Evolutionary conservation across 495 filamentous ascomycete genomes (phyloP).

Genomic region (Parmelia sp.): DNA sequence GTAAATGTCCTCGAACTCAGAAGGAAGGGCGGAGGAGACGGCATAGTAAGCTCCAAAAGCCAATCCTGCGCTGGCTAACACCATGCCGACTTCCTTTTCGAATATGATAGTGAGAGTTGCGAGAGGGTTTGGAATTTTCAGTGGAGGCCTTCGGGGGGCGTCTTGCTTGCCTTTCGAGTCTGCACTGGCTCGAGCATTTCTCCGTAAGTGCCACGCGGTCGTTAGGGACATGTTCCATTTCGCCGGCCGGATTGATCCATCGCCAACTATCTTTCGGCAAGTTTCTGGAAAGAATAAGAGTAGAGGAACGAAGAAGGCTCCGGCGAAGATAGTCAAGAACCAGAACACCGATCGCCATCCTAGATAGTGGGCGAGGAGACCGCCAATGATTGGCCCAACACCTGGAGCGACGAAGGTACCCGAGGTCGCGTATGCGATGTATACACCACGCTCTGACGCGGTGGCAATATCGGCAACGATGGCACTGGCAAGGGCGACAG

Average conservation of each 20-base stretch:
- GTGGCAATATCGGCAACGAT: conserved; percentile 41
- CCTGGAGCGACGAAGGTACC: conserved; percentile 39
- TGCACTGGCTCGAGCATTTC: conserved; percentile 29
- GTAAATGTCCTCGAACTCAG: conserved; percentile 51
- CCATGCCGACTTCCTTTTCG: conserved; percentile 40
- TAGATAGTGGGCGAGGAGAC: conserved; percentile 55
- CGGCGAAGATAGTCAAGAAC: conserved; percentile 59
- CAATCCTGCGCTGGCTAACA: conserved; percentile 39
- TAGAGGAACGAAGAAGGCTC: conserved; percentile 30
- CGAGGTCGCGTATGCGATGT: conserved; percentile 36
- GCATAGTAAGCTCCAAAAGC: conserved; percentile 40
- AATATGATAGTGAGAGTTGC: conserved; percentile 33
- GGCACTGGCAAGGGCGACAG: conserved; percentile 38
- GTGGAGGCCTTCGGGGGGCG: background rate
- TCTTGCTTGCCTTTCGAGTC: background rate
- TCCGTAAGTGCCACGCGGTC: conserved; percentile 27
- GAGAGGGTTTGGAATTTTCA: conserved; percentile 18
- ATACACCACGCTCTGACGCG: conserved; percentile 41
- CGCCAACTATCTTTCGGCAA: conserved; percentile 42
- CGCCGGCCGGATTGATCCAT: conserved; percentile 39
- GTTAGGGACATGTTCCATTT: conserved; percentile 35
- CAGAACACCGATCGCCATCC: conserved; percentile 71
- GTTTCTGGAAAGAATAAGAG: conserved; percentile 40
- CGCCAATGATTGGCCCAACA: conserved; percentile 59
- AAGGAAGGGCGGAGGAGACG: conserved; percentile 30